Evolutionary conservation across 306 rosid species (phyloP), one percentile per base, ranked within the genome.

Genomic region (Casuarina equisetifolia): DNA sequence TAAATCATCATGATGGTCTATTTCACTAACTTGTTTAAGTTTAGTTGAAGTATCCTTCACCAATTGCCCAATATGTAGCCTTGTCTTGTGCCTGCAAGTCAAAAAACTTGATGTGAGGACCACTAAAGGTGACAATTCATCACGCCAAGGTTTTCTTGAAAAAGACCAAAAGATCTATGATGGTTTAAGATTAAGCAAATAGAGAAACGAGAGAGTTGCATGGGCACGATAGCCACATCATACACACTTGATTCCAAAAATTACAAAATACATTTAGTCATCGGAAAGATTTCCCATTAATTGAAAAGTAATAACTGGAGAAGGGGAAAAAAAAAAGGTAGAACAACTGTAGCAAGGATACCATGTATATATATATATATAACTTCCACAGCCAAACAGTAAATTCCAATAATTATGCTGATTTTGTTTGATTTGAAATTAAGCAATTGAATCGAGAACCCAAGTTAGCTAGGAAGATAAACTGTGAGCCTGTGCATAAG

Each of bases 21-120:
- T 86, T 43, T 94, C 98, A 73, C 97, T 92, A 12, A 96, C 98
- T 90, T 85, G 93, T 77, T 94, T 94, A 80, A 94, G 98, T 73
- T 85, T 94, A 54, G 91, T 89, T 1, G 98, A 94, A 10, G 98
- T 94, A 78, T 92, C 97, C 82, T 94, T 94, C 85, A 94, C 98
- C 90, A 94, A 81, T 62, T 92, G 92, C 83, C 98, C 98, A 84
- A 94, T 92, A 71, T 90, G 97, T 40, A 86, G 83, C 82, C 98
- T 88, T 20, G 97, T 92, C 90, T 94, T 94, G 79, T 88, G 98
- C 90, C 98, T 94, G 87, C 70, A 79, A 85, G 48, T 79, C 13
- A 3, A 72, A 81, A 44, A 78, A 72, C 45, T 43, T 70, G 82
- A 69, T 16, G 35, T 59, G 70, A 73, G 38, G 73, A 71, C 7